These are phyloP conservation scores for Candida tropicalis DNA, from an alignment of 1,139 yeast genomes.

Conservation along the genomic window DNA sequence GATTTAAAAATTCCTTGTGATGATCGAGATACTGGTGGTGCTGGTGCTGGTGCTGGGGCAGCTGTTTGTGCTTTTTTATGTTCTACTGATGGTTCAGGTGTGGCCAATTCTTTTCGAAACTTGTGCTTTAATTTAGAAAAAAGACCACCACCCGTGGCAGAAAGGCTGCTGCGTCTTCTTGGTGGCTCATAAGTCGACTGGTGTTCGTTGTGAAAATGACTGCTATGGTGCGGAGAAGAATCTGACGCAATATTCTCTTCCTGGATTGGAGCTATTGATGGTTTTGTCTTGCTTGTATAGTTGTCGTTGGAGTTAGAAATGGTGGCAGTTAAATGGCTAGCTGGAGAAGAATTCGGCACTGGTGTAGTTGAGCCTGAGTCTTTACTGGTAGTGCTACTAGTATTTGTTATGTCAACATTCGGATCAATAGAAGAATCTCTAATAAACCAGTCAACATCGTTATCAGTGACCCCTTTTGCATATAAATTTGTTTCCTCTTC, in stretches of 20 bases:
- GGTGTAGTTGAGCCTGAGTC: conserved; percentile 1
- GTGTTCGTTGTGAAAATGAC: neutral
- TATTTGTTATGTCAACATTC: neutral
- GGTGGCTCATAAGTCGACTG: conserved; percentile 7
- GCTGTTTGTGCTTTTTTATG: neutral
- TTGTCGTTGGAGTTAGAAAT: conserved; percentile 41
- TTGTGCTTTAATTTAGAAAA: conserved; percentile 42
- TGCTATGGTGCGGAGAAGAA: conserved; percentile 3
- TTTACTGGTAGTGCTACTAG: conserved; percentile 1
- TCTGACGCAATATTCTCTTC: conserved; percentile 25
- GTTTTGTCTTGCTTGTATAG: conserved; percentile 34
- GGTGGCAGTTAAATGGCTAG: conserved; percentile 30
- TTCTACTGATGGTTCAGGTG: conserved; percentile 10
- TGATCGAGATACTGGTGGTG: conserved; percentile 6
- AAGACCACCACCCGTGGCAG: conserved; percentile 31
- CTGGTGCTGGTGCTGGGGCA: too few species aligned
- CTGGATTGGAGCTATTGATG: conserved; percentile 37
- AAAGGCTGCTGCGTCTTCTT: conserved; percentile 23
- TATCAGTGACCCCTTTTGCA: conserved; percentile 32
- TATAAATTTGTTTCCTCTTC: conserved; percentile 23
- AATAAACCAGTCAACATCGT: conserved; percentile 55
- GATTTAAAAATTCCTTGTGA: conserved; percentile 12
- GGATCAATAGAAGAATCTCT: conserved; percentile 29
- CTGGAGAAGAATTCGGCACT: conserved; percentile 18
- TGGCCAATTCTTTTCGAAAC: conserved; percentile 23